These are phyloP conservation scores for Rhexocercosporidium sp. DNA, from an alignment of 2,329 filamentous ascomycete species.

Conservation along the genomic window DNA sequence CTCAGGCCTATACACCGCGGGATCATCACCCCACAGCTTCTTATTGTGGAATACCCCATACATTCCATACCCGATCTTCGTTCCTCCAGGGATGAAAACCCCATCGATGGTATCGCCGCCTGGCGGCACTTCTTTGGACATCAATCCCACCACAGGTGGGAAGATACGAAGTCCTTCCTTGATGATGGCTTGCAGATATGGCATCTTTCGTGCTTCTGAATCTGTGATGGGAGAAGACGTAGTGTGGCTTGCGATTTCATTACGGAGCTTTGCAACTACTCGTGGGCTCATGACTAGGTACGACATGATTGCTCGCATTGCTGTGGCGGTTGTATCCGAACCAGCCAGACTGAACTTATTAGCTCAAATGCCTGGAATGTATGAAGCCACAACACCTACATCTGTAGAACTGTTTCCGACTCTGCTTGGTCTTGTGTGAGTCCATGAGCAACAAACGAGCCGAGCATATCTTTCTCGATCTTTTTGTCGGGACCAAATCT, in stretches of 20 bases:
- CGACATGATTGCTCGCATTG: slow-evolving; percentile 46
- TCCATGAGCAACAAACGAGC: slow-evolving; percentile 47
- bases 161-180: slow-evolving; percentile 54
- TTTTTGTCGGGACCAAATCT: slow-evolving; percentile 51
- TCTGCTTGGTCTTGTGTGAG: slow-evolving; percentile 31
- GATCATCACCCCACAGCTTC: slow-evolving; percentile 45
- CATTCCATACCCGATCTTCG: slow-evolving; percentile 33
- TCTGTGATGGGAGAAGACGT: slow-evolving; percentile 14
- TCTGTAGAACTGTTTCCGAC: slow-evolving; percentile 29
- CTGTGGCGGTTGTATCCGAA: slow-evolving; percentile 62
- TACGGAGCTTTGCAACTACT: slow-evolving; percentile 22
- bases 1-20: slow-evolving; percentile 52
- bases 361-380: not conserved
- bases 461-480: slow-evolving; percentile 57
- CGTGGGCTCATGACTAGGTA: slow-evolving; percentile 30
- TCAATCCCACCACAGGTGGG: slow-evolving; percentile 46
- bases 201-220: slow-evolving; percentile 39
- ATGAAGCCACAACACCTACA: slow-evolving; percentile 15
- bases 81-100: slow-evolving; percentile 27
- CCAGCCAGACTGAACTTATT: slow-evolving; percentile 51
- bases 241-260: slow-evolving; percentile 22
- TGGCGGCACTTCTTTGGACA: slow-evolving; percentile 27
- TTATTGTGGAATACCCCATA: slow-evolving; percentile 46
- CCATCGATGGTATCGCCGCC: slow-evolving; percentile 27
- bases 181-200: slow-evolving; percentile 56